Evolutionary conservation across 768 basidiomycete genomes (phyloP).

Genomic region (Punctularia strigosozonata): DNA sequence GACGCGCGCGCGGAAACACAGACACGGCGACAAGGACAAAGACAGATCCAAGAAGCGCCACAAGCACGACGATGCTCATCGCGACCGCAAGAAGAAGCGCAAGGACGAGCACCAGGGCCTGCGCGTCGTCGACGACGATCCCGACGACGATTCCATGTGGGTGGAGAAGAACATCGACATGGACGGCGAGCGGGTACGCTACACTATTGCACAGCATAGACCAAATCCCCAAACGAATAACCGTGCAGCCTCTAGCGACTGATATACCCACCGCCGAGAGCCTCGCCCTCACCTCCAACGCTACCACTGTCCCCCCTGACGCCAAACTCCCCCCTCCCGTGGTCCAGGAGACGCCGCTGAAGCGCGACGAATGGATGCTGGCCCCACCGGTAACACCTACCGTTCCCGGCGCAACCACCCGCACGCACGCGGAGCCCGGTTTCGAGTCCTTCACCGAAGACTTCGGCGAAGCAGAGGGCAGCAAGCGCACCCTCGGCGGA

Average conservation of each 20-base stretch:
- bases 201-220: too few species aligned
- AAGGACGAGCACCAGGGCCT: conserved; percentile 24
- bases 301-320: conserved; percentile 30
- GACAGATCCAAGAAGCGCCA: conserved; percentile 46
- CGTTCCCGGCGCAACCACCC: conserved; percentile 15
- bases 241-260: conserved; percentile 44
- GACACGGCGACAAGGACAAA: too few species aligned
- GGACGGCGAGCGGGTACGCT: conserved; percentile 59
- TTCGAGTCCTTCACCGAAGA: conserved; percentile 54
- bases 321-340: conserved; percentile 33
- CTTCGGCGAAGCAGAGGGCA: conserved; percentile 40
- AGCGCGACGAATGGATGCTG: conserved; percentile 90
- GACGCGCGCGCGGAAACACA: too few species aligned
- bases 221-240: too few species aligned
- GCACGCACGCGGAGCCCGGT: conserved; percentile 10
- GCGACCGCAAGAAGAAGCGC: conserved; percentile 19
- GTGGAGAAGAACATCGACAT: conserved; percentile 78
- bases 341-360: conserved; percentile 35
- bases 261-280: conserved; percentile 69
- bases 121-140: conserved; percentile 57
- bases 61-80: conserved; percentile 35
- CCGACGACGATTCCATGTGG: conserved; percentile 70
- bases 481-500: conserved; percentile 37
- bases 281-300: conserved; percentile 55
- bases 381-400: conserved; percentile 22